Evolutionary conservation across 805 yeast species (phyloP), one percentile per base, ranked within the genome.

Genomic region (Diddensiella caesifluorescens): DNA sequence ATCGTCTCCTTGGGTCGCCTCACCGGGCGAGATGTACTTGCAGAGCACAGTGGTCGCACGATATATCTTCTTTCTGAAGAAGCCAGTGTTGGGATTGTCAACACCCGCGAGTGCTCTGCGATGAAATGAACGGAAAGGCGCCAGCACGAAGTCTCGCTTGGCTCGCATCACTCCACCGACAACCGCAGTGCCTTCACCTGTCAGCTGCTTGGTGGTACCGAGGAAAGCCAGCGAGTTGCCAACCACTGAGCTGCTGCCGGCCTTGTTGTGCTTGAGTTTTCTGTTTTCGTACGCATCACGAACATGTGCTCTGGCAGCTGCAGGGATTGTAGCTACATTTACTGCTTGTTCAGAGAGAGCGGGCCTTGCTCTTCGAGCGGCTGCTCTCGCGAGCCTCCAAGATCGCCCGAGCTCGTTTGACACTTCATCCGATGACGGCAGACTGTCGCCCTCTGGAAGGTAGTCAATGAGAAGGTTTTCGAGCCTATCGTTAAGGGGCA

Each of bases 321-420:
- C 23, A 26, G 51, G 52, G n/a, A 52, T n/a, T 13, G 40, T 30
- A 12, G 35, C 39, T 13, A 44, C 42, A 13, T 41, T 35, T 2
- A 46, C 23, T 22, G 45, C 46, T 44, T 53, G 55, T 31, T 42
- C 47, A 25, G 45, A 38, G 16, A 52, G 26, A 7, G 50, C 42
- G 28, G 57, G 57, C 13, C 45, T 32, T 19, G 54, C 55, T 22
- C 57, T 46, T 30, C 36, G 41, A 13, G 38, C 35, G 10, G 57
- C 60, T 22, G 42, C 68, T 49, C 74, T 72, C 18, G 63, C 75
- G 39, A 72, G 65, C 45, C 73, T 37, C 50, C 49, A 45, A n/a
- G 78, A 67, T 58, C 79, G 74, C 35, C 75, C 65, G 28, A 79
- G 45, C 61, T 83, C 89, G 57, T 78, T 79, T 4, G 78, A 64